Evolutionary conservation across 1,284 basidiomycete species (phyloP).

Genomic region (Leccinum fallax): DNA sequence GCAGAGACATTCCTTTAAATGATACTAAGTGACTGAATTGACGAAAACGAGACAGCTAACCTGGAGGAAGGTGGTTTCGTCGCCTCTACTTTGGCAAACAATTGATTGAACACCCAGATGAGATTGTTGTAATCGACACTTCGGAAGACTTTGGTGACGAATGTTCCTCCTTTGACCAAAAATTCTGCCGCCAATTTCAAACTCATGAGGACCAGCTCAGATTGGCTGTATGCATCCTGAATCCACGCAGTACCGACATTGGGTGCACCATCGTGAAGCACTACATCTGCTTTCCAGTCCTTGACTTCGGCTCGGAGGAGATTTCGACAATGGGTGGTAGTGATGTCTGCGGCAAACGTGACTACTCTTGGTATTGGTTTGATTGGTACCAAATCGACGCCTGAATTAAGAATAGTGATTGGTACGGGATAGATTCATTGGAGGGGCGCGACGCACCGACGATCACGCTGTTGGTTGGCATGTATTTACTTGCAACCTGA

Average conservation of each 20-base stretch:
- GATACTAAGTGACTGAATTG: constrained; percentile 1
- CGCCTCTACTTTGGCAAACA: constrained; percentile 96
- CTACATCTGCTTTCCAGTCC: constrained; percentile 99
- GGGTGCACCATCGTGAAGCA: constrained; percentile 99
- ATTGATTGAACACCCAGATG: constrained; percentile 98
- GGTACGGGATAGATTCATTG: constrained; percentile 11
- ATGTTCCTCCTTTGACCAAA: constrained; percentile 90
- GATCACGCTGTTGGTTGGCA: constrained; percentile 95
- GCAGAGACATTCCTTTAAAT: constrained; percentile 91
- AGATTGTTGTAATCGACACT: constrained; percentile 99
- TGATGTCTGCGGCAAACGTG: constrained; percentile 96
- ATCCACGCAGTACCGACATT: constrained; percentile 99
- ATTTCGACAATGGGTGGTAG: constrained; percentile 88
- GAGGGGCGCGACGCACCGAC: constrained; percentile 64
- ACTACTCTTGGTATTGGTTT: constrained; percentile 93
- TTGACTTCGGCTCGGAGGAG: constrained; percentile 89
- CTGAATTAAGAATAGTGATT: constrained; percentile 41
- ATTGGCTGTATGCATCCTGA: constrained; percentile 98
- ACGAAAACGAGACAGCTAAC: constrained; percentile 44
- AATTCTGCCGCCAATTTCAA: constrained; percentile 98
- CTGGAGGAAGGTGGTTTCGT: constrained; percentile 98
- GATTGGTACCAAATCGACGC: constrained; percentile 95
- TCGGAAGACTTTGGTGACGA: constrained; percentile 99
- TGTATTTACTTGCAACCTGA: constrained; percentile 98
- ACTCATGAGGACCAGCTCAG: constrained; percentile 95